phyloP scores from a whole-genome alignment of 1,139 yeast species.

The Saccharomyces hybrid region DNA sequence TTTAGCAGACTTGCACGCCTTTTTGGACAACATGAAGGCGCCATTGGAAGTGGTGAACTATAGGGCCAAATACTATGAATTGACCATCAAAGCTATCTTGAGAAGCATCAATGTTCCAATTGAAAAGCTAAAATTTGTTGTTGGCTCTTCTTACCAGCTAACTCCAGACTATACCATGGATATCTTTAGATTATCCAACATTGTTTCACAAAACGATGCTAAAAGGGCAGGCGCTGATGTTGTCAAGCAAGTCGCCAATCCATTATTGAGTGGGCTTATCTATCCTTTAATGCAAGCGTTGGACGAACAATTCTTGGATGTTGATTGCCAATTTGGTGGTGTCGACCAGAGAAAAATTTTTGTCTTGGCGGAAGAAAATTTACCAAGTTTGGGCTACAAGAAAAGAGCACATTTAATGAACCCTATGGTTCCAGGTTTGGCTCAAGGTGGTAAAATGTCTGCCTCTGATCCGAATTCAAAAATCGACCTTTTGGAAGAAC shows the following conservation, averaged over 20 bases:
- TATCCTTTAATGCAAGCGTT: slow-evolving; percentile 98
- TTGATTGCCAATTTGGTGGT: slow-evolving; percentile 97
- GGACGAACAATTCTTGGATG: slow-evolving; percentile 84
- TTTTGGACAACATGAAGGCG: slow-evolving; percentile 97
- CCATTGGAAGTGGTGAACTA: slow-evolving; percentile 83
- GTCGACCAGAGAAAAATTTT: slow-evolving; percentile 98
- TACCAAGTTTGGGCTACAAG: slow-evolving; percentile 81
- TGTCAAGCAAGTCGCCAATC: slow-evolving; percentile 93
- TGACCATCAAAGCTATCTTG: slow-evolving; percentile 73
- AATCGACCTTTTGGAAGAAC: slow-evolving; percentile 85
- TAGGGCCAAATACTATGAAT: slow-evolving; percentile 87
- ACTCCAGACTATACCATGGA: slow-evolving; percentile 77
- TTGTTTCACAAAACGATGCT: slow-evolving; percentile 89
- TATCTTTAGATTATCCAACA: slow-evolving; percentile 72
- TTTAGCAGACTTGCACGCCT: slow-evolving; percentile 96
- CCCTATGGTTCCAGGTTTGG: slow-evolving; percentile 96
- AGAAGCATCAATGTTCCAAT: slow-evolving; percentile 84
- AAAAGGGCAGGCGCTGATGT: slow-evolving; percentile 99
- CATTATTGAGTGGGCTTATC: slow-evolving; percentile 85
- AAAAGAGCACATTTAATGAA: slow-evolving; percentile 98
- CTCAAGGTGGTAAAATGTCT: slow-evolving; percentile 98
- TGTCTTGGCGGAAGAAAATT: slow-evolving; percentile 92
- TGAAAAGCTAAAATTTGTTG: slow-evolving; percentile 73
- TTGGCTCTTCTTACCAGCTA: slow-evolving; percentile 85
- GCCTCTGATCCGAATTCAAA: slow-evolving; percentile 98